Evolutionary conservation across 345 rosid genomes (phyloP).

Genomic region (Leavenworthia alabamica): DNA sequence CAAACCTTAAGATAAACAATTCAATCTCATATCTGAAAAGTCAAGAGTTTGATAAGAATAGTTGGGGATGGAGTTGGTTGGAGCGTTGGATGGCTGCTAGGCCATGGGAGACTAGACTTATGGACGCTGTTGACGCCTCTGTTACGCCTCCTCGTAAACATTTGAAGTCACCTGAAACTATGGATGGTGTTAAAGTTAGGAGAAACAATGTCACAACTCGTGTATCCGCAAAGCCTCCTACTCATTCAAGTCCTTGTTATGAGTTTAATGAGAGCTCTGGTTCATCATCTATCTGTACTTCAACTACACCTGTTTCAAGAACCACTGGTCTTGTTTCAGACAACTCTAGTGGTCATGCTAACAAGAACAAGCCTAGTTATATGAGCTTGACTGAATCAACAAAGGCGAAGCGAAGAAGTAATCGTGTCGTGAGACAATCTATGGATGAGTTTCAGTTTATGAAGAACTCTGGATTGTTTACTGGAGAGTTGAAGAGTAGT

Average conservation of each 20-base stretch:
- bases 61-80: slow-evolving; percentile 98
- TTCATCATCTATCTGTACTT: slow-evolving; percentile 72
- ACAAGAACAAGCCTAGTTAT: slow-evolving; percentile 55
- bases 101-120: slow-evolving; percentile 92
- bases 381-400: slow-evolving; percentile 85
- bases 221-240: slow-evolving; percentile 61
- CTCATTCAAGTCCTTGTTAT: slow-evolving; percentile 60
- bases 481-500: slow-evolving; percentile 38
- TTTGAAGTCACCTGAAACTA: slow-evolving; percentile 44
- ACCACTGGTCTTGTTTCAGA: slow-evolving; percentile 50
- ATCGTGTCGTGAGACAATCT: slow-evolving; percentile 59
- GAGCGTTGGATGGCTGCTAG: slow-evolving; percentile 99
- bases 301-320: slow-evolving; percentile 58
- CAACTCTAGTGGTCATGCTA: slow-evolving; percentile 33
- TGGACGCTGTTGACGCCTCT: slow-evolving; percentile 44
- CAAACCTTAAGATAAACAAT: slow-evolving; percentile 28
- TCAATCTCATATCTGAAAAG: slow-evolving; percentile 39
- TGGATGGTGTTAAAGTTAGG: slow-evolving; percentile 40
- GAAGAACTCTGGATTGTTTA: slow-evolving; percentile 42
- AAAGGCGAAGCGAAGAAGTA: slow-evolving; percentile 62
- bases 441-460: slow-evolving; percentile 91
- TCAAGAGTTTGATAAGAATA: slow-evolving; percentile 61
- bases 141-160: slow-evolving; percentile 40
- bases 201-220: slow-evolving; percentile 77
- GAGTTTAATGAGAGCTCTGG: slow-evolving; percentile 74